phyloP scores from a whole-genome alignment of 257 asterid species.

The Verbascum thapsus region DNA sequence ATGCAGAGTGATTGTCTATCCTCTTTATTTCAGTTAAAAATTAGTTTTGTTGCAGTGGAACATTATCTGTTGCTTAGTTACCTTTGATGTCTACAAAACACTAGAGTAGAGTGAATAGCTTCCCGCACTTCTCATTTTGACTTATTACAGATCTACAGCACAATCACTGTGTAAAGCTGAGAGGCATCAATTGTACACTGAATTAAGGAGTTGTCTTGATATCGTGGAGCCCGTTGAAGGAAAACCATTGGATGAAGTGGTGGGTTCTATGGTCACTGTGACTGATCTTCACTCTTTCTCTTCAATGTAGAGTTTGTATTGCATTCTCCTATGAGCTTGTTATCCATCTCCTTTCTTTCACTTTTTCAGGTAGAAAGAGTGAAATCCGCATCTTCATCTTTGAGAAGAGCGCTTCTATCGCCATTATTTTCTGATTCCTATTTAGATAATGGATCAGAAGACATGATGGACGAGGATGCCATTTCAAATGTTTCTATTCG shows the following conservation, averaged over 20 bases:
- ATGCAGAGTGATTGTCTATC: constrained; percentile 68
- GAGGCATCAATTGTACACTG: constrained; percentile 63
- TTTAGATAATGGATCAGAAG: constrained; percentile 71
- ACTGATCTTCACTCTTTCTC: constrained; percentile 7
- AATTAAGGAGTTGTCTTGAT: constrained; percentile 76
- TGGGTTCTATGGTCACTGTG: constrained; percentile 44
- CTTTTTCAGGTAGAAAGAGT: constrained; percentile 68
- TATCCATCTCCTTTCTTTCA: constrained; percentile 23
- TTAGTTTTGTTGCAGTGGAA: constrained; percentile 25
- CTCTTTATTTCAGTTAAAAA: constrained; percentile 43
- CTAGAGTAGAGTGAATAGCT: constrained; percentile 5
- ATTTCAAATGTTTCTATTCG: constrained; percentile 70
- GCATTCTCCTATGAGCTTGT: constrained; percentile 31
- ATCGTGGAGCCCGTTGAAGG: constrained; percentile 80
- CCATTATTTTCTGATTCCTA: constrained; percentile 75
- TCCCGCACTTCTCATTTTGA: constrained; percentile 35
- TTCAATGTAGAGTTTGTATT: constrained; percentile 14
- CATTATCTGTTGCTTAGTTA: constrained; percentile 5
- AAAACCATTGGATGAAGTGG: constrained; percentile 74
- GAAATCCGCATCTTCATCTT: constrained; percentile 72
- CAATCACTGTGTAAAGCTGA: constrained; percentile 63
- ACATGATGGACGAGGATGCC: constrained; percentile 98
- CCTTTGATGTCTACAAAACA: constrained; percentile 2
- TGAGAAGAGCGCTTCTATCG: constrained; percentile 78
- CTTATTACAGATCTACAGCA: constrained; percentile 59